These are phyloP conservation scores for Conticribra guillardii DNA, from an alignment of 108 stramenopile genomes.

Conservation along the genomic window DNA sequence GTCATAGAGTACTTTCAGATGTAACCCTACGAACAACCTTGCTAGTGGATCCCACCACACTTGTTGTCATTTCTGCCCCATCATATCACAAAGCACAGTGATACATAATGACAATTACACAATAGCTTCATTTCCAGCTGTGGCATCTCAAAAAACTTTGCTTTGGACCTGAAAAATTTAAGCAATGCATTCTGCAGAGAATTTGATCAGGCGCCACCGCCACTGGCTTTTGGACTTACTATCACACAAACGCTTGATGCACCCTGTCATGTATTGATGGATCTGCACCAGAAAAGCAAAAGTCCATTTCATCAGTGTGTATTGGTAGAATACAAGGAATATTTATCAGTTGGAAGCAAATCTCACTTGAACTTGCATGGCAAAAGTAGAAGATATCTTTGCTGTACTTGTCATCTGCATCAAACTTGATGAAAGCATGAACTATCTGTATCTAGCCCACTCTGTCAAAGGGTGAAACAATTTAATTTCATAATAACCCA, in stretches of 20 bases:
- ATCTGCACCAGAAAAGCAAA: slow-evolving; percentile 39
- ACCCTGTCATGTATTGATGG: slow-evolving; percentile 70
- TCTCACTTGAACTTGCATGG: slow-evolving; percentile 58
- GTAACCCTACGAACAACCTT: slow-evolving; percentile 37
- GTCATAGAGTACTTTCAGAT: no score
- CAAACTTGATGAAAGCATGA: slow-evolving; percentile 66
- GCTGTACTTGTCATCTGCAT: slow-evolving; percentile 48
- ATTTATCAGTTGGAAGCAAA: not conserved
- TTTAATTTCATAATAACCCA: slow-evolving; percentile 82
- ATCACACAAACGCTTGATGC: slow-evolving; percentile 73
- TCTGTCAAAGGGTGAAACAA: slow-evolving; percentile 79
- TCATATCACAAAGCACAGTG: slow-evolving; percentile 76
- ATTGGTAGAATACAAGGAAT: not conserved
- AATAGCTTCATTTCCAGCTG: slow-evolving; percentile 2
- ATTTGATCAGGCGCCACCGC: slow-evolving; percentile 51
- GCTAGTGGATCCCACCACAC: slow-evolving; percentile 1
- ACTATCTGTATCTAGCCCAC: slow-evolving; percentile 67
- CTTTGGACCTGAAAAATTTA: slow-evolving; percentile 58
- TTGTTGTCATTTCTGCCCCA: slow-evolving; percentile 68
- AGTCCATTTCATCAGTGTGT: no score
- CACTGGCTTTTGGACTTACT: slow-evolving; percentile 31
- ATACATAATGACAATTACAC: slow-evolving; percentile 55
- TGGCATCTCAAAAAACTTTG: slow-evolving; percentile 49
- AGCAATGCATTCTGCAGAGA: slow-evolving; percentile 78
- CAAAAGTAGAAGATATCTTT: slow-evolving; percentile 94